A percentile compares a stretch with the other conserved stretches of the same genome.
These are phyloP conservation scores for Camellia sinensis DNA, from an alignment of 148 eudicot genomes.

Conservation along the genomic window DNA sequence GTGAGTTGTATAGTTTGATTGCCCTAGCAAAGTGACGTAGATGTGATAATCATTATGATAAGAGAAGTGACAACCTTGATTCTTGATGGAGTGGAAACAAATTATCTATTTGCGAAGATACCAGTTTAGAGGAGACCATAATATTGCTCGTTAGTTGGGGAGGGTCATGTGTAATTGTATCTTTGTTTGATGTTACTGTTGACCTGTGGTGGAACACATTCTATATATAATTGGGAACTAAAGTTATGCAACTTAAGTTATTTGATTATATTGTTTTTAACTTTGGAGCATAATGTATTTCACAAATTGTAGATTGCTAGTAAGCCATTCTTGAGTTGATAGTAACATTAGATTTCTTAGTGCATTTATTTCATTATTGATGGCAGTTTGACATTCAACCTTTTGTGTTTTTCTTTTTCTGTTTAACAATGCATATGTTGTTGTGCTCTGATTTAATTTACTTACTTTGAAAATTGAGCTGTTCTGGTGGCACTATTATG, in stretches of 20 bases:
- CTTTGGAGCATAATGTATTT: background rate
- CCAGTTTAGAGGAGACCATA: background rate
- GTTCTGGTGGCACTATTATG: slow-evolving; percentile 14
- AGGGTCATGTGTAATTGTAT: background rate
- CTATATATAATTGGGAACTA: background rate
- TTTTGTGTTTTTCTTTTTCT: background rate
- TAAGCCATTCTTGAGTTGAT: too few relatives aligned
- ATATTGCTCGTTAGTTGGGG: background rate
- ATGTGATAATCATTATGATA: background rate
- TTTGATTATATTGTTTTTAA: background rate
- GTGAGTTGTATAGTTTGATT: background rate
- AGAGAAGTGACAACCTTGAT: background rate
- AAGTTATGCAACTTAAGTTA: background rate
- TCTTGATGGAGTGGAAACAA: background rate
- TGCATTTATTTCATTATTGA: background rate
- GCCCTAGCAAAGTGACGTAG: background rate
- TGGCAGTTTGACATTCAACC: background rate
- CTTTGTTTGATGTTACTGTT: background rate
- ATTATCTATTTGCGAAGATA: background rate
- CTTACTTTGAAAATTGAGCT: background rate
- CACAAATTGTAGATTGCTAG: background rate
- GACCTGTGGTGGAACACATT: background rate
- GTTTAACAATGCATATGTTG: background rate
- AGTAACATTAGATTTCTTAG: too few relatives aligned
- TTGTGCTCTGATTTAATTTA: background rate